Evolutionary conservation across 768 basidiomycete species (phyloP).

Genomic region (Hericium rajendrae): DNA sequence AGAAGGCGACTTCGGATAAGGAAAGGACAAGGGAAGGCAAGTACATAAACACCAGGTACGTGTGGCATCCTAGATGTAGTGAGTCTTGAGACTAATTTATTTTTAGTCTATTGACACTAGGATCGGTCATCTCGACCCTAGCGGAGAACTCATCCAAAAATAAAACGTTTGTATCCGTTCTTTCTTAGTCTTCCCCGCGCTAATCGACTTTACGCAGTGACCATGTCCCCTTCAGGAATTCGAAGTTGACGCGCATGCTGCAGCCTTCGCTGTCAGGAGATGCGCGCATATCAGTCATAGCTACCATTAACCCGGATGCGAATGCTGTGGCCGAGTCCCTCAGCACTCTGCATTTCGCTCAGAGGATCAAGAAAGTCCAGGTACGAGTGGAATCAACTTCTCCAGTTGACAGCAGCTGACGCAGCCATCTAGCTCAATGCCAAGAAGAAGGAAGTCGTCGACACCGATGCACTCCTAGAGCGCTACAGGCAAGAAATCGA

Average conservation of each 20-base stretch:
- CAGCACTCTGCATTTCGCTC: conserved; percentile 86
- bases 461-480: conserved; percentile 89
- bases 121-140: conserved; percentile 85
- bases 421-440: conserved; percentile 49
- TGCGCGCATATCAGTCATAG: conserved; percentile 92
- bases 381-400: conserved; percentile 24
- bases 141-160: conserved; percentile 78
- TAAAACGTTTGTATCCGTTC: conserved; percentile 40
- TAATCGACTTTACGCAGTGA: conserved; percentile 36
- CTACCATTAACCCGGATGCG: conserved; percentile 85
- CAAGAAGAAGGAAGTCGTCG: conserved; percentile 88
- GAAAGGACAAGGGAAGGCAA: conserved; percentile 94
- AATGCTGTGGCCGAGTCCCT: conserved; percentile 75
- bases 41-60: conserved; percentile 86
- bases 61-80: not conserved
- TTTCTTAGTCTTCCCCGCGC: not conserved
- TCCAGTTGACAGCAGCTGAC: not conserved
- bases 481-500: conserved; percentile 93
- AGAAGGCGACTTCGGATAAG: conserved; percentile 92
- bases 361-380: conserved; percentile 83
- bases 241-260: conserved; percentile 87
- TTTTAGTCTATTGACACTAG: conserved; percentile 77
- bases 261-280: conserved; percentile 94
- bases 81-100: no score
- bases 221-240: conserved; percentile 92